Evolutionary conservation across 768 basidiomycete genomes (phyloP), one percentile per base, ranked within the genome.

Genomic region (Boletus sp.): DNA sequence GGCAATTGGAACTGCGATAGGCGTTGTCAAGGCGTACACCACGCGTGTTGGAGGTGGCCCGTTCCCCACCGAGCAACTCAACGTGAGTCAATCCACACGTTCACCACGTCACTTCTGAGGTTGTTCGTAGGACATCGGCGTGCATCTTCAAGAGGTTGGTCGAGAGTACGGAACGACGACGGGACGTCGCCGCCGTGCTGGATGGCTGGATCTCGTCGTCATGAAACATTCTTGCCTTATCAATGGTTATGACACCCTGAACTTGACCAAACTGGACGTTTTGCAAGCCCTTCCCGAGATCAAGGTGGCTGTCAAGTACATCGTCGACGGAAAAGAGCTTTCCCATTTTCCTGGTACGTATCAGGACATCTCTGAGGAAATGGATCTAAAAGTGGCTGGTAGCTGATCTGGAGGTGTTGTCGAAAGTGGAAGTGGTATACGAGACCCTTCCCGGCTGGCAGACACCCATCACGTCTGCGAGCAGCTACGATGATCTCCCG

Each of bases 1-100:
- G 75, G 75, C 82, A 62, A 86, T 99, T 60, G 91, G 90, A n/a
- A 83, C 85, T 47, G 80, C 87, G 28, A 89, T 95, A 63, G 97
- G 97, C 46, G 97, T 99, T 57, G 79, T 98, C 69, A 99, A 98
- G 73, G 97, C 97, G 0, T 99, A 99, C 73, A 98, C 97, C 17
- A 98, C 97, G 1, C 84, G 97, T 29, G 97, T 99, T 24, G 97
- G 97, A n/a, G 92, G 94, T 39, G 97, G 97, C 0, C 97, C 97
- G 4, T 98, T 99, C 81, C 94, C 97, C 8, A 93, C 92, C 1
- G 97, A 99, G 73, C 92, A 94, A 71, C 81, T 97, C 54, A 89
- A 94, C 73, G 90, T 92, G 49, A 55, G 86, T 76, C 45, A 24
- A 57, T 20, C 50, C 46, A 24, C n/a, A 14, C 10, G 32, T 51